phyloP scores from a whole-genome alignment of 495 filamentous ascomycete species.

The Evernia prunastri region DNA sequence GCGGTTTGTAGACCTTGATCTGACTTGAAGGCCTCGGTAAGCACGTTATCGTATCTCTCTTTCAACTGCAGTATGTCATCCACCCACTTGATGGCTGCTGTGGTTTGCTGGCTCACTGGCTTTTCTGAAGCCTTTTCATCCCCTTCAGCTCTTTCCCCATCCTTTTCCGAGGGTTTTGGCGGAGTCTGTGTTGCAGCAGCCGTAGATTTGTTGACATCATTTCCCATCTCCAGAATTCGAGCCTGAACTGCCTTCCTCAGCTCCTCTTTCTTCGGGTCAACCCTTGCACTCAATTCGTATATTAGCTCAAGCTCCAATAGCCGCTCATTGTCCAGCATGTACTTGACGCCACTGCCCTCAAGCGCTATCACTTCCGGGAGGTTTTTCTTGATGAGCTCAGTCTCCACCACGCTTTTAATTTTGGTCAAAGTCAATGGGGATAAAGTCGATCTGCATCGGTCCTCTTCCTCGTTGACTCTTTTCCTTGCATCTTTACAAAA shows the following conservation, averaged over 20 bases:
- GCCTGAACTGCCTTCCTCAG: slow-evolving; percentile 63
- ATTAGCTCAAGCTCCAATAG: slow-evolving; percentile 67
- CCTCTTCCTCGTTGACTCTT: slow-evolving; percentile 71
- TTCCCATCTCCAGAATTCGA: slow-evolving; percentile 73
- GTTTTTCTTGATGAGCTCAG: slow-evolving; percentile 67
- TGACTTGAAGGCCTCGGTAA: slow-evolving; percentile 57
- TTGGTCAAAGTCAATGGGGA: slow-evolving; percentile 62
- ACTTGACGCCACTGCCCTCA: slow-evolving; percentile 72
- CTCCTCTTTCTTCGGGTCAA: slow-evolving; percentile 67
- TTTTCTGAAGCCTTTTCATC: slow-evolving; percentile 38
- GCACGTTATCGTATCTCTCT: slow-evolving; percentile 80
- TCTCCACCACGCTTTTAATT: slow-evolving; percentile 70
- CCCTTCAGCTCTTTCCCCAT: slow-evolving; percentile 33
- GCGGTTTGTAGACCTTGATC: slow-evolving; percentile 76
- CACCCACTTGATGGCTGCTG: slow-evolving; percentile 89
- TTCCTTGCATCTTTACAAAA: slow-evolving; percentile 75
- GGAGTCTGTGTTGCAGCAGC: slow-evolving; percentile 36
- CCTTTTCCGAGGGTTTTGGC: slow-evolving; percentile 22
- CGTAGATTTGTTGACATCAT: slow-evolving; percentile 61
- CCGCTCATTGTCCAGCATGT: slow-evolving; percentile 89
- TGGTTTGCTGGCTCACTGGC: slow-evolving; percentile 58
- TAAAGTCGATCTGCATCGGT: slow-evolving; percentile 73
- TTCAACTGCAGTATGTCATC: slow-evolving; percentile 82
- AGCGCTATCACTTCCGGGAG: slow-evolving; percentile 76
- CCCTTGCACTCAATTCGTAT: slow-evolving; percentile 67